Conservation (phyloP, 805 yeast genomes). For the Yarrowia bubula region DNA sequence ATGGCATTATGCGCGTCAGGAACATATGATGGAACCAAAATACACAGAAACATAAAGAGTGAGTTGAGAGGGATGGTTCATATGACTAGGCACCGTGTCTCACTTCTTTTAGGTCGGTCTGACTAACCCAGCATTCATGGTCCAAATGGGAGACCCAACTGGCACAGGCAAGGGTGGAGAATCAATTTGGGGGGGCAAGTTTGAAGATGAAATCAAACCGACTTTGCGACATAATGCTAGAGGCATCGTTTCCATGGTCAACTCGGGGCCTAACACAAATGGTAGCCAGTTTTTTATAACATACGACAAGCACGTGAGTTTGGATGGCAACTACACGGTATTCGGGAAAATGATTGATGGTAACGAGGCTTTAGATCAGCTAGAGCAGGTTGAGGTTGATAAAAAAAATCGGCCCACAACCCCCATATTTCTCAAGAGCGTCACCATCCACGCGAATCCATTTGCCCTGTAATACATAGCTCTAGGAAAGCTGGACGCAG, state of each 20-base stretch:
- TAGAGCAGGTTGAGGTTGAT: slow-evolving; percentile 58
- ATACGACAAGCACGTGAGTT: slow-evolving; percentile 66
- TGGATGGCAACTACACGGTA: slow-evolving; percentile 71
- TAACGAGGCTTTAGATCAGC: slow-evolving; percentile 49
- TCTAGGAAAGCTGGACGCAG: background rate
- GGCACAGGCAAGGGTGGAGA: slow-evolving; percentile 42
- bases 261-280: slow-evolving; percentile 88
- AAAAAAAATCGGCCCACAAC: slow-evolving; percentile 43
- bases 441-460: slow-evolving; percentile 48
- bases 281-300: slow-evolving; percentile 90
- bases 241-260: slow-evolving; percentile 87
- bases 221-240: slow-evolving; percentile 67
- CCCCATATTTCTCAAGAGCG: slow-evolving; percentile 37
- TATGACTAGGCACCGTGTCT: too few species aligned
- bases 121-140: slow-evolving; percentile 38
- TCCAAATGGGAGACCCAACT: slow-evolving; percentile 42
- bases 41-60: slow-evolving; percentile 43
- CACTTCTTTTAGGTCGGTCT: too few species aligned
- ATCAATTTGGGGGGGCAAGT: slow-evolving; percentile 48
- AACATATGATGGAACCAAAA: slow-evolving; percentile 39
- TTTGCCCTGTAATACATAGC: slow-evolving; percentile 37
- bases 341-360: slow-evolving; percentile 63
- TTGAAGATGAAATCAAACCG: slow-evolving; percentile 38
- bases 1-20: slow-evolving; percentile 49
- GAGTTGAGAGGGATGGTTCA: background rate